These are phyloP conservation scores for Ganoderma lingzhi DNA, from an alignment of 1,284 basidiomycete genomes.

Conservation along the genomic window DNA sequence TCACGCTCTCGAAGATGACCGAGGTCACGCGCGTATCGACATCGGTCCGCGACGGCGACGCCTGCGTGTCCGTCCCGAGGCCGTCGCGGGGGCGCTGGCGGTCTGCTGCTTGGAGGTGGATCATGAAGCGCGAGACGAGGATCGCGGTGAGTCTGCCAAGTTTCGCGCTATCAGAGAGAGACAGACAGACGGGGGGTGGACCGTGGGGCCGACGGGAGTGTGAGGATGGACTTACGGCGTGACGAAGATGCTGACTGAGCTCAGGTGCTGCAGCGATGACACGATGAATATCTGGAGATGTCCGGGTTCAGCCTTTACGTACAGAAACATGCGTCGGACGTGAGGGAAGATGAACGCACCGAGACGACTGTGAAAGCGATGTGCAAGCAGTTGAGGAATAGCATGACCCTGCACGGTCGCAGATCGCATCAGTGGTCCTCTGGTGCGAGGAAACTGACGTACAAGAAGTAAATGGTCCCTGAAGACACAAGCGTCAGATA, in stretches of 20 bases:
- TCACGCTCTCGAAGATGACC: constrained; percentile 12
- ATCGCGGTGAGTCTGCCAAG: constrained; percentile 3
- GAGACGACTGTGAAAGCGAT: constrained; percentile 9
- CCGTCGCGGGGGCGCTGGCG: background rate
- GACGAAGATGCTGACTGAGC: constrained; percentile 4
- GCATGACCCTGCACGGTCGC: background rate
- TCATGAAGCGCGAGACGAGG: constrained; percentile 12
- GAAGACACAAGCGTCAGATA: background rate
- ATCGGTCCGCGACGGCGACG: background rate
- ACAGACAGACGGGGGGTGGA: too few relatives aligned
- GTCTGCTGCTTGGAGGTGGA: background rate
- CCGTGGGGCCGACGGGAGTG: background rate
- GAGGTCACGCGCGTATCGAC: background rate
- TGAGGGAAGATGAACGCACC: background rate
- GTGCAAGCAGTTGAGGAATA: constrained; percentile 10
- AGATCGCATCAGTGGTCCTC: background rate
- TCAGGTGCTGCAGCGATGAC: background rate
- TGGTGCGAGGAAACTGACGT: background rate
- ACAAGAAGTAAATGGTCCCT: constrained; percentile 15
- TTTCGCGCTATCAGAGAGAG: background rate
- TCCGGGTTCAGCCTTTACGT: background rate
- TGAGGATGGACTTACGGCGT: background rate
- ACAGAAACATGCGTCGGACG: too few relatives aligned
- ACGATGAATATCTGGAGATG: background rate
- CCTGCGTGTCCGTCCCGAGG: background rate